Evolutionary conservation across 2,329 filamentous ascomycete genomes (phyloP).

Genomic region (Neurospora crassa): DNA sequence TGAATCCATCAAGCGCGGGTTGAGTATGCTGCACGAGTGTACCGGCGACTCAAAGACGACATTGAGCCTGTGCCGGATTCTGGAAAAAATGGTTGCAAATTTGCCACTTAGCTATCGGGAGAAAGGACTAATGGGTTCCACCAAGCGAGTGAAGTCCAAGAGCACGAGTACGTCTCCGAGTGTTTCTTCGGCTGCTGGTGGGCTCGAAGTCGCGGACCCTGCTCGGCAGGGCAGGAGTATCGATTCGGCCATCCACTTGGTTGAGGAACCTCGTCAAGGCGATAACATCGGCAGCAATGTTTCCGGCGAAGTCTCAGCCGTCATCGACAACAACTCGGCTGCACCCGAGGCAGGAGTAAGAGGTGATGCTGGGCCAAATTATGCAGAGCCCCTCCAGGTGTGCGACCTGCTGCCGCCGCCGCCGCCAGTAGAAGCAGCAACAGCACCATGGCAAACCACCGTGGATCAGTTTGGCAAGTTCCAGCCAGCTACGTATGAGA

Average conservation of each 20-base stretch:
- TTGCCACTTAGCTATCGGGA: slow-evolving; percentile 15
- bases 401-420: background rate
- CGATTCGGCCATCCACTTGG: background rate
- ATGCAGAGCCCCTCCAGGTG: background rate
- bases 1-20: slow-evolving; percentile 14
- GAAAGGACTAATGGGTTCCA: slow-evolving; percentile 8
- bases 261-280: background rate
- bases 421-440: background rate
- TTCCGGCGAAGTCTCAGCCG: slow-evolving; percentile 2
- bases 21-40: slow-evolving; percentile 16
- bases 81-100: slow-evolving; percentile 12
- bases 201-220: background rate
- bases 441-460: background rate
- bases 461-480: background rate
- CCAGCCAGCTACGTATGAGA: background rate
- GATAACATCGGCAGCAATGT: background rate
- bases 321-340: background rate
- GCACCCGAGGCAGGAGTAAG: background rate
- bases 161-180: background rate
- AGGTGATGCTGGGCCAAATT: background rate
- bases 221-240: background rate
- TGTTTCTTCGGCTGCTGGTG: background rate
- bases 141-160: slow-evolving; percentile 13
- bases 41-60: slow-evolving; percentile 14
- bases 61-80: slow-evolving; percentile 15